A percentile compares a stretch with the other conserved stretches of the same genome.
phyloP scores from a whole-genome alignment of 805 yeast genomes.

The Naumovozyma castellii region DNA sequence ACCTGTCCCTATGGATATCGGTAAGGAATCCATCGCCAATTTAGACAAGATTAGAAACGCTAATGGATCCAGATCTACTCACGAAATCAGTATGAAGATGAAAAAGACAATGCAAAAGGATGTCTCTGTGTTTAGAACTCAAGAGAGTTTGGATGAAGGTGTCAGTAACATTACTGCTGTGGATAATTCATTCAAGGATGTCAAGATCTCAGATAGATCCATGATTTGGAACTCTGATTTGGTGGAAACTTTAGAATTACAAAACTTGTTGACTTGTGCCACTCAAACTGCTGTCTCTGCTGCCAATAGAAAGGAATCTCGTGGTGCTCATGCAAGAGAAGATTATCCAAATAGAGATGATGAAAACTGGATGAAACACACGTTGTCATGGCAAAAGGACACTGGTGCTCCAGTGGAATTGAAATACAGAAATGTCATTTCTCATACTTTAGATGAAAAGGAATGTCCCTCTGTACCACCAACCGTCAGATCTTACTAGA shows the following conservation, averaged over 20 bases:
- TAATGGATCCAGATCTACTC: constrained; percentile 70
- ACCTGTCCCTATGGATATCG: constrained; percentile 76
- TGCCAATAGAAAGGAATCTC: constrained; percentile 89
- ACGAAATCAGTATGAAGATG: constrained; percentile 84
- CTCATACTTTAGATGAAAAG: constrained; percentile 74
- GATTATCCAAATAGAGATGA: constrained; percentile 96
- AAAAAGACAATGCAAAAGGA: constrained; percentile 94
- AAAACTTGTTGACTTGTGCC: constrained; percentile 94
- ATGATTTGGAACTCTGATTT: constrained; percentile 98
- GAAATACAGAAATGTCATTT: constrained; percentile 78
- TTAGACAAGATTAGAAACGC: constrained; percentile 84
- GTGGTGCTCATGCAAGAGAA: constrained; percentile 99
- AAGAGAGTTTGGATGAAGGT: constrained; percentile 86
- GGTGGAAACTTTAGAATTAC: constrained; percentile 91
- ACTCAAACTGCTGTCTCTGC: constrained; percentile 92
- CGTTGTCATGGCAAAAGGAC: constrained; percentile 79
- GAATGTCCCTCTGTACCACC: constrained; percentile 97
- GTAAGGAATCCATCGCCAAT: constrained; percentile 82
- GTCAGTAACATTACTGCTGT: constrained; percentile 66
- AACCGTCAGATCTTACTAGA: constrained; percentile 83
- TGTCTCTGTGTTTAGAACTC: constrained; percentile 93
- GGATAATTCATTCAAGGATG: constrained; percentile 62
- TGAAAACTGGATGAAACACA: constrained; percentile 94
- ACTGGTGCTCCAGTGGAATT: constrained; percentile 64
- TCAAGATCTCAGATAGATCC: constrained; percentile 87